phyloP scores from a whole-genome alignment of 2,329 filamentous ascomycete genomes.

The Exophiala phaeomuriformis region DNA sequence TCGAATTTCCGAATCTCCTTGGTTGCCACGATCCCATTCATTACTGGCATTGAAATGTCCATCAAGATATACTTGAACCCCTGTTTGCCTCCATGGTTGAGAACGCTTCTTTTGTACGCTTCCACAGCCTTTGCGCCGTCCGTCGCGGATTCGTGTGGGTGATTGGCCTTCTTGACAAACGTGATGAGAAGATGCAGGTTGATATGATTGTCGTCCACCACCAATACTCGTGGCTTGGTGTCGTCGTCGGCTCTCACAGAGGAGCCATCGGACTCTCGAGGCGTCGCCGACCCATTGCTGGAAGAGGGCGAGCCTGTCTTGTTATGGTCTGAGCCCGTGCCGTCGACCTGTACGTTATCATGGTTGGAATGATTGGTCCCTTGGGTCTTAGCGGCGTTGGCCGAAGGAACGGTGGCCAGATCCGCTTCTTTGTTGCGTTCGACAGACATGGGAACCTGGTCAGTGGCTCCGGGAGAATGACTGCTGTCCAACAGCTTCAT shows the following conservation, averaged over 20 bases:
- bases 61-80: conserved; percentile 43
- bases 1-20: conserved; percentile 41
- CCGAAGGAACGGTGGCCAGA: background rate
- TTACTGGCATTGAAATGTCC: conserved; percentile 44
- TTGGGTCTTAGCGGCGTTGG: background rate
- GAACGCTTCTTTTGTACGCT: conserved; percentile 27
- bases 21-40: conserved; percentile 44
- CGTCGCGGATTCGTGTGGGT: conserved; percentile 34
- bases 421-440: background rate
- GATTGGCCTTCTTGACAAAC: conserved; percentile 36
- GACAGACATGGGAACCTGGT: conserved; percentile 8
- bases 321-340: background rate
- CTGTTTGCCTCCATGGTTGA: conserved; percentile 29
- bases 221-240: conserved; percentile 30
- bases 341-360: no score
- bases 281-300: background rate
- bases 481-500: conserved; percentile 11
- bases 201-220: conserved; percentile 43
- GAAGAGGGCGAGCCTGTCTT: background rate
- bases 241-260: background rate
- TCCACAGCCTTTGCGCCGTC: conserved; percentile 41
- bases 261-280: background rate
- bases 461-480: background rate
- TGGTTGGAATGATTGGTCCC: background rate
- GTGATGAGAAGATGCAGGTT: conserved; percentile 41